These are phyloP conservation scores for Tuber umbilicatum DNA, from an alignment of 495 filamentous ascomycete genomes.

Conservation along the genomic window DNA sequence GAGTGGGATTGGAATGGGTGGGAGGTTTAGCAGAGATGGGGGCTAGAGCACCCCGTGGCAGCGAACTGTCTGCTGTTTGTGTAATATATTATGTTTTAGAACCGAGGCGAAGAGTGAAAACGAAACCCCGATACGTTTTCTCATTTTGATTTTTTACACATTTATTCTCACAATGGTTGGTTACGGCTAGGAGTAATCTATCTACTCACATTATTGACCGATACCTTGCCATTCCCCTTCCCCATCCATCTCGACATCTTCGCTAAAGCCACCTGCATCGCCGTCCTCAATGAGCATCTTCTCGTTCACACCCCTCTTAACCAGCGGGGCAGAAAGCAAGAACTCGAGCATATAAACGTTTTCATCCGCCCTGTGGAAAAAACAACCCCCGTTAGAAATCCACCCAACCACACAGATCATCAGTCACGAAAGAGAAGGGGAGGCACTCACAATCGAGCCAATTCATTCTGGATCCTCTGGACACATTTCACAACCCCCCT, in stretches of 20 bases:
- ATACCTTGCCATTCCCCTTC: conserved; percentile 33
- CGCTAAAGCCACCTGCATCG: conserved; percentile 8
- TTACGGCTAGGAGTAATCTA: neutral
- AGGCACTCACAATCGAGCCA: conserved; percentile 36
- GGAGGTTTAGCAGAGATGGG: conserved; percentile 54
- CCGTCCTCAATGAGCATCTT: conserved; percentile 6
- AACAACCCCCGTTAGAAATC: conserved; percentile 11
- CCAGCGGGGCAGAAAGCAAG: conserved; percentile 45
- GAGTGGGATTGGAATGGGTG: conserved; percentile 61
- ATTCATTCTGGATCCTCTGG: conserved; percentile 64
- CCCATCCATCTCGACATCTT: conserved; percentile 32
- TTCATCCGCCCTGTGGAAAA: conserved; percentile 70
- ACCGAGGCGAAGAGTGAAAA: neutral
- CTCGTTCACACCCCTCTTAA: neutral
- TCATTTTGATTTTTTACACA: neutral
- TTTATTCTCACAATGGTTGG: neutral
- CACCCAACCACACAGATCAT: neutral
- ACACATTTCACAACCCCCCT: conserved; percentile 70
- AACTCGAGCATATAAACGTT: conserved; percentile 83
- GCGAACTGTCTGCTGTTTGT: neutral
- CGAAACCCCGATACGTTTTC: neutral
- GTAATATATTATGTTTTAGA: conserved; percentile 14
- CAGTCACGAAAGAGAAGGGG: neutral
- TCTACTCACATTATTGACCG: conserved; percentile 6
- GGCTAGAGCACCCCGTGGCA: conserved; percentile 5